phyloP scores from a whole-genome alignment of 768 basidiomycete species.

The Suillus weaverae region DNA sequence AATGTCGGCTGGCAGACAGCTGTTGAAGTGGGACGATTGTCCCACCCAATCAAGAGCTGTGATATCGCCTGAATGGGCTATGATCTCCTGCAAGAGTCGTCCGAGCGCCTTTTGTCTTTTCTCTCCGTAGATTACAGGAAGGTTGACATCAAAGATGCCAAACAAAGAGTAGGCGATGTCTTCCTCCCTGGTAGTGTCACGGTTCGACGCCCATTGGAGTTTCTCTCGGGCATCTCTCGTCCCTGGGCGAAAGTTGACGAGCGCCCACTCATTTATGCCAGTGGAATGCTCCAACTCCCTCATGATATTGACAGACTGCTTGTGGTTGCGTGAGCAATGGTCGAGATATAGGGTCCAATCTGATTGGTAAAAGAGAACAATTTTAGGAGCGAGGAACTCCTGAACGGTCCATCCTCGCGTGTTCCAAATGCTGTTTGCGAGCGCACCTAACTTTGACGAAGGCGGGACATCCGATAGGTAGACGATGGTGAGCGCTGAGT shows the following conservation, averaged over 20 bases:
- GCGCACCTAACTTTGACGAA: not conserved
- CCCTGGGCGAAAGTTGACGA: accelerated
- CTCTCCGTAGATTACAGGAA: not conserved
- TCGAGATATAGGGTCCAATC: not conserved
- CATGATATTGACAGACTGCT: not conserved
- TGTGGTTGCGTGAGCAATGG: not conserved
- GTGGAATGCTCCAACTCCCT: not conserved
- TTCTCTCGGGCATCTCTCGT: not conserved
- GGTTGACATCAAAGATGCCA: not conserved
- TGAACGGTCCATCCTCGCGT: not conserved
- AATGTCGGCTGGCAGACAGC: not conserved
- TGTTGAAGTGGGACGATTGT: not conserved
- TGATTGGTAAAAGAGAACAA: not conserved
- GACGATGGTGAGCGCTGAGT: not conserved
- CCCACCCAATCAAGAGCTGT: not conserved
- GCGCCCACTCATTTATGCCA: not conserved
- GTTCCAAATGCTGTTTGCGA: not conserved
- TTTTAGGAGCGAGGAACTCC: not conserved
- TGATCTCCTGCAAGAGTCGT: not conserved
- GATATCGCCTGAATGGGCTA: not conserved
- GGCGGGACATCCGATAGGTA: not conserved
- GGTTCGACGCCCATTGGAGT: not conserved
- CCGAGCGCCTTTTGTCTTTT: not conserved
- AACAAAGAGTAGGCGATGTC: not conserved
- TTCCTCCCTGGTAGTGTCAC: not conserved